These are phyloP conservation scores for Backusella parvicylindrica DNA, from an alignment of 192 early-diverging fungal genomes.

Conservation along the genomic window DNA sequence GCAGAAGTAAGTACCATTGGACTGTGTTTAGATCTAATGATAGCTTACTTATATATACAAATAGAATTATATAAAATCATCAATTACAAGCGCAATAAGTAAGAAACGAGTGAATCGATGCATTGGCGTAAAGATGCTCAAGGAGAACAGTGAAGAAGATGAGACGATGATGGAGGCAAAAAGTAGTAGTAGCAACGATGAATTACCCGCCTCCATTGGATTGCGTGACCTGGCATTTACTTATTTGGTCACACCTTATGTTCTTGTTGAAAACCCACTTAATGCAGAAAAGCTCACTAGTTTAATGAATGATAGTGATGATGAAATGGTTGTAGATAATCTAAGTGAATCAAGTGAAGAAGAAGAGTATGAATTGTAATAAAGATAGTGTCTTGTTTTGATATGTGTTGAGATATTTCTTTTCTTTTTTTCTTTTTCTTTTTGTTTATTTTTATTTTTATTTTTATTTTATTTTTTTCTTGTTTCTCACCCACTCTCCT, in stretches of 20 bases:
- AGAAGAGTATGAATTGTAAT: constrained; percentile 11
- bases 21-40: neutral
- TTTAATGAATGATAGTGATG: constrained; percentile 45
- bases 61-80: constrained; percentile 62
- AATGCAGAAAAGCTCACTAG: constrained; percentile 53
- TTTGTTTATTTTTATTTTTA: neutral
- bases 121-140: constrained; percentile 36
- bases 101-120: constrained; percentile 62
- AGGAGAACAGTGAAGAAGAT: neutral
- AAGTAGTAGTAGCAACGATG: neutral
- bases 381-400: too few relatives aligned
- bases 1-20: constrained; percentile 46
- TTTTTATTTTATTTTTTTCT: neutral
- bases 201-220: constrained; percentile 36
- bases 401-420: too few relatives aligned
- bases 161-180: constrained; percentile 19
- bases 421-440: too few relatives aligned
- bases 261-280: constrained; percentile 59
- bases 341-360: constrained; percentile 4
- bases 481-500: neutral
- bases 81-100: constrained; percentile 64
- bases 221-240: constrained; percentile 63
- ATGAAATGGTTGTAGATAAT: constrained; percentile 28
- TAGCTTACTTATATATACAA: neutral
- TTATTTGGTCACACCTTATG: constrained; percentile 58